Evolutionary conservation across 2,329 filamentous ascomycete species (phyloP).

Genomic region (Beauveria scarabaeidicola): DNA sequence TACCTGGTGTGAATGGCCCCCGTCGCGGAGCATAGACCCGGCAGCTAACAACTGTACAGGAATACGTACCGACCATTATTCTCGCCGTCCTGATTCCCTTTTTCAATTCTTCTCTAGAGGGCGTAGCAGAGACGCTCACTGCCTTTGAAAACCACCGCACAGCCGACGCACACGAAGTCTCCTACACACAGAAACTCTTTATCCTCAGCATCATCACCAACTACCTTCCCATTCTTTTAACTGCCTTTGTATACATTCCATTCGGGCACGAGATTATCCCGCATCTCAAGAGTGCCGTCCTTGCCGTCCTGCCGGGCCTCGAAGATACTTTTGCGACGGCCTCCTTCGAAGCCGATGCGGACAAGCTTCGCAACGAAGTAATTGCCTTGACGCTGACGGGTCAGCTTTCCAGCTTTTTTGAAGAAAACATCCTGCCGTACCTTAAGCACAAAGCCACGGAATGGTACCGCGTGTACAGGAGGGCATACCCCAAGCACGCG

Average conservation of each 20-base stretch:
- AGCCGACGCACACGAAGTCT: constrained; percentile 57
- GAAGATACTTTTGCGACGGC: constrained; percentile 43
- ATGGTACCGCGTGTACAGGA: constrained; percentile 34
- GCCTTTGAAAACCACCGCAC: constrained; percentile 72
- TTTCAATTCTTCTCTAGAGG: constrained; percentile 54
- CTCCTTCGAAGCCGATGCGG: constrained; percentile 56
- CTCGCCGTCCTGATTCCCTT: constrained; percentile 60
- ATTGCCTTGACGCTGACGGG: constrained; percentile 69
- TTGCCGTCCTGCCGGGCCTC: constrained; percentile 36
- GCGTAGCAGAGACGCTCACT: constrained; percentile 53
- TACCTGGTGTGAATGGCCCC: constrained; percentile 41
- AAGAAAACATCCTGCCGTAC: constrained; percentile 63
- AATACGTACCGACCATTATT: constrained; percentile 64
- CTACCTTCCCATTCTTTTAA: constrained; percentile 67
- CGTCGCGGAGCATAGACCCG: neutral
- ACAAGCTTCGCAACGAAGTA: constrained; percentile 60
- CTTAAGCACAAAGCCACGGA: constrained; percentile 50
- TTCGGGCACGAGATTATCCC: constrained; percentile 62
- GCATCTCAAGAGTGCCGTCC: constrained; percentile 51
- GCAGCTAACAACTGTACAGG: constrained; percentile 29
- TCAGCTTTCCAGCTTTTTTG: constrained; percentile 61
- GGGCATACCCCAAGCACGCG: constrained; percentile 28
- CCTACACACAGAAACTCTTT: constrained; percentile 66
- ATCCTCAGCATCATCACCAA: constrained; percentile 74
- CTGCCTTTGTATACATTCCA: constrained; percentile 71